These are phyloP conservation scores for Talinum fruticosum DNA, from an alignment of 148 eudicot genomes.

Conservation along the genomic window DNA sequence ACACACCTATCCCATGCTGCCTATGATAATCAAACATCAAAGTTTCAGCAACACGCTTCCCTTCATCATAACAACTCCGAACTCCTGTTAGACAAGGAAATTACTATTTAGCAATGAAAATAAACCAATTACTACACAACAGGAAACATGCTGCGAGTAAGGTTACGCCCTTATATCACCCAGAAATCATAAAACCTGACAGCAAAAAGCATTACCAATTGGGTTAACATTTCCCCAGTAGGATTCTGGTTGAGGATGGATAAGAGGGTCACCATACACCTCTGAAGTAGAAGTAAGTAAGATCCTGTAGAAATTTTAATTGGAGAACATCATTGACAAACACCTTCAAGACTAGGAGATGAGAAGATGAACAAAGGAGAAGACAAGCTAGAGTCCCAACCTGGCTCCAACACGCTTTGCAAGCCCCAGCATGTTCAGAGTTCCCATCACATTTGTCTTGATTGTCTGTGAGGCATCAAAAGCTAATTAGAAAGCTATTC, in stretches of 20 bases:
- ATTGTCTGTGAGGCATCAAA: conserved; percentile 57
- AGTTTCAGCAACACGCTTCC: conserved; percentile 98
- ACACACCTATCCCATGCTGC: conserved; percentile 91
- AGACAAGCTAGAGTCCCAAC: conserved; percentile 28
- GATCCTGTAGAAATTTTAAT: conserved; percentile 46
- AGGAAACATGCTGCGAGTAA: background rate
- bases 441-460: conserved; percentile 98
- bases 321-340: conserved; percentile 1
- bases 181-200: background rate
- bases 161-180: background rate
- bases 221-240: conserved; percentile 99
- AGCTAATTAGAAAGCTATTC: background rate
- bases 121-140: background rate
- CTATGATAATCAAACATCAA: conserved; percentile 99
- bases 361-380: background rate
- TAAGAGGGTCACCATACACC: conserved; percentile 94
- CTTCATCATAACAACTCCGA: conserved; percentile 98
- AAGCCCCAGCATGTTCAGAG: conserved; percentile 95
- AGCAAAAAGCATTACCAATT: conserved; percentile 50
- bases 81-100: conserved; percentile 52
- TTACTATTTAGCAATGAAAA: background rate
- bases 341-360: background rate
- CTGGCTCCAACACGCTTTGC: conserved; percentile 99
- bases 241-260: conserved; percentile 80
- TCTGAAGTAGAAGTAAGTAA: conserved; percentile 88